A percentile compares a stretch with the other conserved stretches of the same genome.
These are phyloP conservation scores for Sphaerobolus stellatus DNA, from an alignment of 1,284 basidiomycete genomes.

Conservation along the genomic window DNA sequence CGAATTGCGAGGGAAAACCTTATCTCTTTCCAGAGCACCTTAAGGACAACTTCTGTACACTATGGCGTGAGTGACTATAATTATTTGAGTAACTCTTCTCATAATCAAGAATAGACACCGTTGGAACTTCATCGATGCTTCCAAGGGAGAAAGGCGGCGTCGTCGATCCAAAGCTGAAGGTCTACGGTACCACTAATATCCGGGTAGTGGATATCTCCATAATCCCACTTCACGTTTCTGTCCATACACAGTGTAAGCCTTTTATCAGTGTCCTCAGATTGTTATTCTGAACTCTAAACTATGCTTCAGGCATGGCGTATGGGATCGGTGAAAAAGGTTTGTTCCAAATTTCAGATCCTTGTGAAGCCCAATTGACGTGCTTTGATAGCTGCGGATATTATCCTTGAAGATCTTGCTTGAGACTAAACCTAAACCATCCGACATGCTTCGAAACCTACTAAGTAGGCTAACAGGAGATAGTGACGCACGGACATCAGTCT, in stretches of 20 bases:
- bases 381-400: no score
- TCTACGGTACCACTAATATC: conserved; percentile 52
- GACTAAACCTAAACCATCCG: no score
- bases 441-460: no score
- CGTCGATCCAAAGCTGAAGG: conserved; percentile 40
- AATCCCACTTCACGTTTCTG: conserved; percentile 43
- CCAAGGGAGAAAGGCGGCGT: conserved; percentile 35
- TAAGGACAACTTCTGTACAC: background rate
- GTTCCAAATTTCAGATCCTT: no score
- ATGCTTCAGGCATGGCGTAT: background rate
- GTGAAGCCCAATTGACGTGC: no score
- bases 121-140: conserved; percentile 30
- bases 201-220: conserved; percentile 52
- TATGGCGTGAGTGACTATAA: background rate
- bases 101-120: conserved; percentile 12
- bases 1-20: background rate
- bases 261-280: background rate
- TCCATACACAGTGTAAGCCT: conserved; percentile 21
- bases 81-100: background rate
- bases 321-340: background rate
- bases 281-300: background rate
- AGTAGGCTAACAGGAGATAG: no score
- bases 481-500: no score
- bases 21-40: background rate
- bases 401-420: no score